Evolutionary conservation across 192 early-diverging fungal species (phyloP).

Genomic region (Phycomyces nitens): DNA sequence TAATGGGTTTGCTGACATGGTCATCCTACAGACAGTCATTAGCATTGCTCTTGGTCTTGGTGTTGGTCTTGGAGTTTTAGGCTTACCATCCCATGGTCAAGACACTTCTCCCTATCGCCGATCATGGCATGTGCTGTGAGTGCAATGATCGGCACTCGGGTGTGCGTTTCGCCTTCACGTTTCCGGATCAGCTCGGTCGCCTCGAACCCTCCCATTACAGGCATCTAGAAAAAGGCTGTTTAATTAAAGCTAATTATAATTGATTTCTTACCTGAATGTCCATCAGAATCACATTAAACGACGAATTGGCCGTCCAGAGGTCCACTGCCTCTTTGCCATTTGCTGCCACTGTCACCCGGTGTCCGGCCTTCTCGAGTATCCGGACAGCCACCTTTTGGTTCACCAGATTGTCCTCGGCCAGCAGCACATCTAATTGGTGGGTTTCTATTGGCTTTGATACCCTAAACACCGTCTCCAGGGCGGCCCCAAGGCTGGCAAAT

Average conservation of each 20-base stretch:
- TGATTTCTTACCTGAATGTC: slow-evolving; percentile 58
- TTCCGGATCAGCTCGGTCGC: slow-evolving; percentile 74
- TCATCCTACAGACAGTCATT: slow-evolving; percentile 25
- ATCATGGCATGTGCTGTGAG: slow-evolving; percentile 87
- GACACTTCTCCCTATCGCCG: slow-evolving; percentile 83
- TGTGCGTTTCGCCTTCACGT: slow-evolving; percentile 50
- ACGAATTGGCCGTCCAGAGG: slow-evolving; percentile 43
- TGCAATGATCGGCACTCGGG: slow-evolving; percentile 71
- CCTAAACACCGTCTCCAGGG: too few species aligned
- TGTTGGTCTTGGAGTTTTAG: too few species aligned
- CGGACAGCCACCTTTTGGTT: slow-evolving; percentile 80
- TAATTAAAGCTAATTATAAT: too few species aligned
- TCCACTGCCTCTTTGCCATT: slow-evolving; percentile 80
- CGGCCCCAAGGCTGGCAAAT: not conserved
- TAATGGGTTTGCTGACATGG: slow-evolving; percentile 66
- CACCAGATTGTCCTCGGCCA: slow-evolving; percentile 82
- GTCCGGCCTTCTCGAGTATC: slow-evolving; percentile 67
- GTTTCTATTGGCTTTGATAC: too few species aligned
- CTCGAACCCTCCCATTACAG: slow-evolving; percentile 85
- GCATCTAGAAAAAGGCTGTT: slow-evolving; percentile 52
- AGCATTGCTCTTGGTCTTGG: too few species aligned
- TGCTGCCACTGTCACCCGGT: slow-evolving; percentile 70
- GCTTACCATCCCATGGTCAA: slow-evolving; percentile 71
- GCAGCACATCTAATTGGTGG: slow-evolving; percentile 64
- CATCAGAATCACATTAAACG: slow-evolving; percentile 72